These are phyloP conservation scores for Hypoxylon sp. DNA, from an alignment of 2,329 filamentous ascomycete genomes.

Conservation along the genomic window DNA sequence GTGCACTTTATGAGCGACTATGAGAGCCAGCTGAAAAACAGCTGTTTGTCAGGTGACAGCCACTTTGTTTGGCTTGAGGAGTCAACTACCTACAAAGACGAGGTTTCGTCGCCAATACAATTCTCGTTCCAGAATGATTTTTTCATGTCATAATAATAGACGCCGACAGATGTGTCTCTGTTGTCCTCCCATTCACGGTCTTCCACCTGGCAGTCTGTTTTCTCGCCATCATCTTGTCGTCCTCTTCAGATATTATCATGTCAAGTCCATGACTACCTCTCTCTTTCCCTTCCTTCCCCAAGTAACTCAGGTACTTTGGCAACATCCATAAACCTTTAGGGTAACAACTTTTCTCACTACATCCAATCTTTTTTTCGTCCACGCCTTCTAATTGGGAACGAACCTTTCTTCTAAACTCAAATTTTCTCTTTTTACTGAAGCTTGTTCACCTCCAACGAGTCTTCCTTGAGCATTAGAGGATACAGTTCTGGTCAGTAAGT, in stretches of 20 bases:
- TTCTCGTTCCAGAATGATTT: background rate
- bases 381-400: background rate
- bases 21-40: no score
- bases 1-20: no score
- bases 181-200: no score
- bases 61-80: no score
- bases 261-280: background rate
- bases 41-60: no score
- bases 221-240: background rate
- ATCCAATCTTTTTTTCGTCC: background rate
- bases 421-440: background rate
- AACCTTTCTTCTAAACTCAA: background rate
- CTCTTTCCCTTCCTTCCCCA: no score
- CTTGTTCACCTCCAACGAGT: background rate
- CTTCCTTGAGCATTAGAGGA: background rate
- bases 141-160: background rate
- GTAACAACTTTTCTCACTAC: background rate
- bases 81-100: background rate
- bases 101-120: background rate
- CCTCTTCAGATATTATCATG: background rate
- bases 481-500: no score
- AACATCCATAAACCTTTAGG: background rate
- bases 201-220: no score
- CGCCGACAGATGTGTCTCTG: no score
- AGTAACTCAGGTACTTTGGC: no score